Evolutionary conservation across 768 basidiomycete genomes (phyloP).

Genomic region (Suillus discolor): DNA sequence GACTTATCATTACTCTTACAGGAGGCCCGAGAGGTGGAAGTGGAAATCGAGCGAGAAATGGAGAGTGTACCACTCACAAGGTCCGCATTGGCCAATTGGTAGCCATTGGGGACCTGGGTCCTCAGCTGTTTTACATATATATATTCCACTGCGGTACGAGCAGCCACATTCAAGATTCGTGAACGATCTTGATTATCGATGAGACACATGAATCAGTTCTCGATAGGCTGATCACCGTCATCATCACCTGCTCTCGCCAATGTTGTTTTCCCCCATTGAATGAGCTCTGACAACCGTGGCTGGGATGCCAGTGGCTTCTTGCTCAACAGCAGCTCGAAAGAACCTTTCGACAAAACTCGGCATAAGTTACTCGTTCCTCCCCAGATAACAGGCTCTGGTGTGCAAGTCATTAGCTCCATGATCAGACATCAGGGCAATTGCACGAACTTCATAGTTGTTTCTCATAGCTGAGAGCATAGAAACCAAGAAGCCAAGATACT

Average conservation of each 20-base stretch:
- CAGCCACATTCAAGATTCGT: neutral
- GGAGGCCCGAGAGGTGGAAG: slow-evolving; percentile 84
- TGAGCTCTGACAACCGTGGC: slow-evolving; percentile 33
- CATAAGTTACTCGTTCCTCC: slow-evolving; percentile 32
- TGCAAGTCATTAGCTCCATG: slow-evolving; percentile 13
- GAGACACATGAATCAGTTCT: neutral
- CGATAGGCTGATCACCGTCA: neutral
- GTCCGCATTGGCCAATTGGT: slow-evolving; percentile 57
- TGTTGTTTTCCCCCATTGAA: slow-evolving; percentile 31
- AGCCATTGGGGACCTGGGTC: slow-evolving; percentile 15
- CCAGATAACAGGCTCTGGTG: slow-evolving; percentile 13
- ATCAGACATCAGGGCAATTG: neutral
- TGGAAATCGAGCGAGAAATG: slow-evolving; percentile 96
- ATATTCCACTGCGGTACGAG: neutral
- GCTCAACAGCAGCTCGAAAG: slow-evolving; percentile 27
- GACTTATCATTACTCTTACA: slow-evolving; percentile 30
- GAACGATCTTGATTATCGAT: neutral
- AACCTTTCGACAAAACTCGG: slow-evolving; percentile 38
- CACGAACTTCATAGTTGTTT: slow-evolving; percentile 44
- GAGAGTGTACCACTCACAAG: slow-evolving; percentile 63
- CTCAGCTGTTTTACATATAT: neutral
- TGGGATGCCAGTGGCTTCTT: slow-evolving; percentile 36
- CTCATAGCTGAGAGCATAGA: slow-evolving; percentile 56
- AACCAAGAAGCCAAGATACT: slow-evolving; percentile 43
- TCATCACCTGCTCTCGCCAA: slow-evolving; percentile 16